Conservation (phyloP, 352 stramenopile genomes). For the Phytophthora foliorum region DNA sequence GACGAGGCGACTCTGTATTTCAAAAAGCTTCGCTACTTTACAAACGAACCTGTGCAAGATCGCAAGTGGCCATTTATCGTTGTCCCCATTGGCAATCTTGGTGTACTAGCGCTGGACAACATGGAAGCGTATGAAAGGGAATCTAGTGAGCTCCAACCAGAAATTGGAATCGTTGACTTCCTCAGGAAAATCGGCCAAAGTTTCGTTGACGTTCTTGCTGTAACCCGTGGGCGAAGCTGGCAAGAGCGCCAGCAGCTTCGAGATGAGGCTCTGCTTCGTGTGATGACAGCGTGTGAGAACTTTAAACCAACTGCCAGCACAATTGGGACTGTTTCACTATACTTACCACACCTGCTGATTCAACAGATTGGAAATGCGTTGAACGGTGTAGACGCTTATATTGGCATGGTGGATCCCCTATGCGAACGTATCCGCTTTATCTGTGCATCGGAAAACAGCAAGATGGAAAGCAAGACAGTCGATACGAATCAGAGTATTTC, state of each 20-base stretch:
- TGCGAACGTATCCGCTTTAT: constrained; percentile 64
- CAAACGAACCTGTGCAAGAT: constrained; percentile 22
- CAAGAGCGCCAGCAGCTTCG: constrained; percentile 24
- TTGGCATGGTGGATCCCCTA: constrained; percentile 65
- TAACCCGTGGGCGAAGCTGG: constrained; percentile 19
- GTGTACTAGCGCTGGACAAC: constrained; percentile 73
- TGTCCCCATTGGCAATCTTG: constrained; percentile 57
- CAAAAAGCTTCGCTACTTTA: constrained; percentile 54
- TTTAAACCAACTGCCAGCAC: constrained; percentile 20
- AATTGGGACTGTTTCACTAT: constrained; percentile 26
- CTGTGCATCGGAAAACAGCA: constrained; percentile 51
- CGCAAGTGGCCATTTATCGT: constrained; percentile 74
- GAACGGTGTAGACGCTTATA: constrained; percentile 72
- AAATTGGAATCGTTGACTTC: constrained; percentile 85
- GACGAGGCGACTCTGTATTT: constrained; percentile 2
- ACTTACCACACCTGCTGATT: constrained; percentile 58
- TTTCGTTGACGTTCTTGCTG: constrained; percentile 30
- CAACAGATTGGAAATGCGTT: constrained; percentile 65
- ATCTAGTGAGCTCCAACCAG: constrained; percentile 54
- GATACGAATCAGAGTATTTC: constrained; percentile 55
- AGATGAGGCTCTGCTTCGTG: constrained; percentile 52
- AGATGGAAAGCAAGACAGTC: constrained; percentile 58
- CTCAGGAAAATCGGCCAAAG: constrained; percentile 53
- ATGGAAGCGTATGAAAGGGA: constrained; percentile 59
- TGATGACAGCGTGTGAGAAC: constrained; percentile 69